Evolutionary conservation across 2,329 filamentous ascomycete species (phyloP).

Genomic region (Apiospora marii): DNA sequence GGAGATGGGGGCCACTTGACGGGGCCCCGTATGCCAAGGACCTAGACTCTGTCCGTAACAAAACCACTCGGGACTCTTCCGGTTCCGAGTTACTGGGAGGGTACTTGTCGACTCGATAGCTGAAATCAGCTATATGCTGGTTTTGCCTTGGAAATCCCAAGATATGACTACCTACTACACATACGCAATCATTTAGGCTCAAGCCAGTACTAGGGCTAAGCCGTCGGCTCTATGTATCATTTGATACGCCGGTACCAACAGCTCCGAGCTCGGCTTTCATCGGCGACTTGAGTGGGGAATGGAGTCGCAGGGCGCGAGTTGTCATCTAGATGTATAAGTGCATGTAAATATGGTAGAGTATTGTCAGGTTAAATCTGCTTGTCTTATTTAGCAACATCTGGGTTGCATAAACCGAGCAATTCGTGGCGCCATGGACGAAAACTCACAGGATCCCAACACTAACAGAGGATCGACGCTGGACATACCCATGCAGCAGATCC

Average conservation of each 20-base stretch:
- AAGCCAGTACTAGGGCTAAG: no score
- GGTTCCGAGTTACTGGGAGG: background rate
- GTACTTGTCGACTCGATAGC: background rate
- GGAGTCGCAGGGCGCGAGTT: background rate
- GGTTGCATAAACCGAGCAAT: background rate
- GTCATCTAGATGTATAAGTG: background rate
- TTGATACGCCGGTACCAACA: background rate
- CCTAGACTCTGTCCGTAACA: background rate
- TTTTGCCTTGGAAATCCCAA: background rate
- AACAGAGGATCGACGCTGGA: background rate
- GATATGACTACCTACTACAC: no score
- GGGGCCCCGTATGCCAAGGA: background rate
- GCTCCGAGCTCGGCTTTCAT: background rate
- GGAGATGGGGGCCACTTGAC: background rate
- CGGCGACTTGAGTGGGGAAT: background rate
- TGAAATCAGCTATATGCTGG: background rate
- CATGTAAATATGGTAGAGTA: background rate
- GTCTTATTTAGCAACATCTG: background rate
- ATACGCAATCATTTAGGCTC: background rate
- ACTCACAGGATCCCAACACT: background rate
- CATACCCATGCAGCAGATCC: background rate
- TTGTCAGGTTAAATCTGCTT: background rate
- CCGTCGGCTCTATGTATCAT: background rate
- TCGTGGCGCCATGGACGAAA: background rate
- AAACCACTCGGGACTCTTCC: background rate